Base-by-base conservation (phyloP, 2,329 filamentous ascomycete species). In the Trichophyton simii region DNA sequence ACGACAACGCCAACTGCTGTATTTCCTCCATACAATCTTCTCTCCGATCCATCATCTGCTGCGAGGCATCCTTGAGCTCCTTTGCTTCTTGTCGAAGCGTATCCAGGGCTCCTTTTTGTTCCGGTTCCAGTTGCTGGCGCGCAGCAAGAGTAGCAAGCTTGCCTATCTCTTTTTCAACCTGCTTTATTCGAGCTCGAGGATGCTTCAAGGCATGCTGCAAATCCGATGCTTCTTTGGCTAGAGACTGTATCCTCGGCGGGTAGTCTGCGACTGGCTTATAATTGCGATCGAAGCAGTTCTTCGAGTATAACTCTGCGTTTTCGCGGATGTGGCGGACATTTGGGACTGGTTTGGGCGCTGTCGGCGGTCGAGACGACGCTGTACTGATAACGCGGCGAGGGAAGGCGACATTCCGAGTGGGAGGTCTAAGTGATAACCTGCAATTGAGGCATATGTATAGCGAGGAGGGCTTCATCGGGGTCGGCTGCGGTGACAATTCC, bases 261-360 rank as follows among this genome's bases (percentile, higher is more conserved):
- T 81, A 77, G 13, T 77, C 73, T 11, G 78, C 74, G 60, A 82
- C 79, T 0, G 75, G 72, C 13, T 72, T 79, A 76, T 96, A 96
- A 73, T 96, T 96, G 67, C 94, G 85, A 66, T 91, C 86, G 63
- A 87, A 72, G 75, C 89, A 95, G 70, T 95, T 97, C 66, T 87
- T 80, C 67, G 87, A 82, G 78, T 96, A 88, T 15, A 95, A 80
- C 13, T 86, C 83, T 15, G 88, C 84, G 74, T 95, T 88, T 70
- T 90, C 83, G 62, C 91, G 91, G 72, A 99, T 96, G 76, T 94
- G 87, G 73, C 89, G 92, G 71, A 95, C 82, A 76, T 96, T 88
- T 66, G 95, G 82, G 55, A 82, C 82, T 28, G 89, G 84, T 72
- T 89, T 92, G 9, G 90, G 91, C 8, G 61, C 66, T 55, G 61